Percentiles rank a stretch among this genome's conserved stretches.
Conservation (phyloP, 1,284 basidiomycete genomes). For the Fomitopsis pinicola region DNA sequence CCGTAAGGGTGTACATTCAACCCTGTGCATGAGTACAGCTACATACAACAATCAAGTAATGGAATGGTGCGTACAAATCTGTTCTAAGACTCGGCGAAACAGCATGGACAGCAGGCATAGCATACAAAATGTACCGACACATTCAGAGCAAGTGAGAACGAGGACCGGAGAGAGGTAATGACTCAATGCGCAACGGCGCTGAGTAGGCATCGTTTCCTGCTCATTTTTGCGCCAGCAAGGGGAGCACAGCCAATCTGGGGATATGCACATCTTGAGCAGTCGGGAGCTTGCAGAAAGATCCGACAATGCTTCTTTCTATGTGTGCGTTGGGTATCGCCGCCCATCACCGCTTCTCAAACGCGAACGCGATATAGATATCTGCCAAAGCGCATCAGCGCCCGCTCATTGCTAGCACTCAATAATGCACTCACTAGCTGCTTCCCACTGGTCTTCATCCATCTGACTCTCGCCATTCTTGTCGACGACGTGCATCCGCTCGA, state of each 20-base stretch:
- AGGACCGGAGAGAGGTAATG: no score
- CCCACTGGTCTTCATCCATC: constrained; percentile 94
- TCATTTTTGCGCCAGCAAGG: no score
- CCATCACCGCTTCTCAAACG: constrained; percentile 16
- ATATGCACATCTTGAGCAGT: no score
- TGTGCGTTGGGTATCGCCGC: no score
- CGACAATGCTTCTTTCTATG: no score
- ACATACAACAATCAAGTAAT: background rate
- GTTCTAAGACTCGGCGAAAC: background rate
- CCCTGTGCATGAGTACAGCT: background rate
- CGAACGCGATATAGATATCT: constrained; percentile 14
- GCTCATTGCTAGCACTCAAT: background rate
- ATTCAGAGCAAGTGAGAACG: no score
- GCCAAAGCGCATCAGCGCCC: constrained; percentile 3
- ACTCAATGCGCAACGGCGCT: no score
- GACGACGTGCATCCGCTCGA: constrained; percentile 87
- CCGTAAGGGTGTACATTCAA: background rate
- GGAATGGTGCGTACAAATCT: background rate
- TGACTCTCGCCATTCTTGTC: constrained; percentile 79
- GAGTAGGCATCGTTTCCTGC: no score
- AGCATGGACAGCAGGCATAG: background rate
- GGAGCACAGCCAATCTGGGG: no score
- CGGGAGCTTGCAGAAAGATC: no score
- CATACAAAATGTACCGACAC: background rate
- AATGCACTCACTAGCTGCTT: constrained; percentile 81